These are phyloP conservation scores for Saturnispora sekii DNA, from an alignment of 805 yeast species.

Conservation along the genomic window DNA sequence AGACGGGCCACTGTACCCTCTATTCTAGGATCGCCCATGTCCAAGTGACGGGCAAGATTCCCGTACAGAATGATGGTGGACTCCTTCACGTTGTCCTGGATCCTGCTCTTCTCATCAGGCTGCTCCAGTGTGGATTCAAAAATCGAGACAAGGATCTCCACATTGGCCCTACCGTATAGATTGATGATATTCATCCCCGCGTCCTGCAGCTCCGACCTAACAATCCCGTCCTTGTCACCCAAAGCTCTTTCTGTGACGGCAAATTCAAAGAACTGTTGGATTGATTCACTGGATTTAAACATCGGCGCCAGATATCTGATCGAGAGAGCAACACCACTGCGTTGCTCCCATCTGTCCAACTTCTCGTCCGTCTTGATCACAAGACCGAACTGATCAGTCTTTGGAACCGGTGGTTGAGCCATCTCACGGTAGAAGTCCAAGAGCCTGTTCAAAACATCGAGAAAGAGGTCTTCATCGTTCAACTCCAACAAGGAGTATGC, in stretches of 20 bases:
- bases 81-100: constrained; percentile 60
- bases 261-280: constrained; percentile 51
- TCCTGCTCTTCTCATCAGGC: constrained; percentile 35
- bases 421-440: constrained; percentile 48
- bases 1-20: constrained; percentile 57
- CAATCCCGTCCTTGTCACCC: constrained; percentile 64
- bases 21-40: constrained; percentile 55
- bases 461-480: constrained; percentile 14
- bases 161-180: constrained; percentile 50
- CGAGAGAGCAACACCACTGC: constrained; percentile 73
- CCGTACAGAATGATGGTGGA: constrained; percentile 84
- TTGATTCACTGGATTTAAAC: constrained; percentile 31
- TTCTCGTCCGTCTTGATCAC: constrained; percentile 51
- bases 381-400: constrained; percentile 72
- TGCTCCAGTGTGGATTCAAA: constrained; percentile 61
- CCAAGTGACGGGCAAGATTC: constrained; percentile 77
- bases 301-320: constrained; percentile 46
- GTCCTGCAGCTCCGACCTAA: constrained; percentile 74
- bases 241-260: constrained; percentile 49
- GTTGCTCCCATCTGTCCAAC: constrained; percentile 73
- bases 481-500: constrained; percentile 41
- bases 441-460: constrained; percentile 36
- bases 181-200: constrained; percentile 77
- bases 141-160: constrained; percentile 72
- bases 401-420: constrained; percentile 67